These are phyloP conservation scores for Sordariomycetes sp. DNA, from an alignment of 2,329 filamentous ascomycete genomes.

Conservation along the genomic window DNA sequence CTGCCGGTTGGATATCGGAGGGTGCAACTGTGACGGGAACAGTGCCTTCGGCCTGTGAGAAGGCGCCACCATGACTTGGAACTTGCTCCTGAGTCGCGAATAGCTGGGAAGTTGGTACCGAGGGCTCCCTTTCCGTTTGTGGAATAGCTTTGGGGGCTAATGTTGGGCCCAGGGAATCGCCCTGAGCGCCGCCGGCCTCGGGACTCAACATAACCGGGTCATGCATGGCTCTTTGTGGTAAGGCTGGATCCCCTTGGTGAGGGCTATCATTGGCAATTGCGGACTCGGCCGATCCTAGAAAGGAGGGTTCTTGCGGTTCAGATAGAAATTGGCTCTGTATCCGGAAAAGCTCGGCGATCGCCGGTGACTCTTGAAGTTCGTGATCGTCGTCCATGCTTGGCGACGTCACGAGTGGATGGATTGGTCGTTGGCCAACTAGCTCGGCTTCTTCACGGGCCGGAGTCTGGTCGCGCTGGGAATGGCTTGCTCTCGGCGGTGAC, in stretches of 20 bases:
- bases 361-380: background rate
- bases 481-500: background rate
- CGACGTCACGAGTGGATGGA: background rate
- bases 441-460: background rate
- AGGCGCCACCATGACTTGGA: background rate
- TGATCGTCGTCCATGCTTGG: background rate
- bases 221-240: background rate
- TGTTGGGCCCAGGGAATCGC: background rate
- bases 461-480: background rate
- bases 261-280: background rate
- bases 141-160: background rate
- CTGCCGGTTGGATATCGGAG: background rate
- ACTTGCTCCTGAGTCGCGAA: conserved; percentile 4
- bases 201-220: background rate
- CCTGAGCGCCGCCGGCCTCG: background rate
- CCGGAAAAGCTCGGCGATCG: background rate
- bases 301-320: background rate
- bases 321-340: background rate
- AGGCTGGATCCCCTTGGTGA: background rate
- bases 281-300: background rate
- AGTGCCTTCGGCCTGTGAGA: background rate
- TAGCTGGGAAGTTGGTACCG: background rate
- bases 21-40: background rate
- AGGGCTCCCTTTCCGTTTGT: background rate
- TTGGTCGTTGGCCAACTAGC: background rate